A percentile compares a stretch with the other conserved stretches of the same genome.
phyloP scores from a whole-genome alignment of 768 basidiomycete genomes.

The Mycena polygramma region DNA sequence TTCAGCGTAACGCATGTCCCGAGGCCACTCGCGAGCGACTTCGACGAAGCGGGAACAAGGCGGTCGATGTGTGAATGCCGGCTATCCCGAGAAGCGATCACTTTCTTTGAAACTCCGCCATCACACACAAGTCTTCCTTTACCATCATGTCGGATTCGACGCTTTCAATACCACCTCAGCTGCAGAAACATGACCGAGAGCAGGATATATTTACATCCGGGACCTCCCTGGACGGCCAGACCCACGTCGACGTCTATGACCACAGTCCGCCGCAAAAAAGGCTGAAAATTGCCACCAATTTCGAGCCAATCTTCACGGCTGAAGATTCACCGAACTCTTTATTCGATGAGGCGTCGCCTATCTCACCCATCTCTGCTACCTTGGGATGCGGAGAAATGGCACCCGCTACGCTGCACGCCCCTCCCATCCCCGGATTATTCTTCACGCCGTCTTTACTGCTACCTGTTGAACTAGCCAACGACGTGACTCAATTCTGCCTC shows the following conservation, averaged over 20 bases:
- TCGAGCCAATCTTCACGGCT: not conserved
- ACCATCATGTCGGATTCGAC: not conserved
- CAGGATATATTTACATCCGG: not conserved
- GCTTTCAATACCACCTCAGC: not conserved
- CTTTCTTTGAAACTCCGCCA: not conserved
- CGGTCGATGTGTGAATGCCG: not conserved
- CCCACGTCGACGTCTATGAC: not conserved
- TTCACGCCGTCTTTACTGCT: constrained; percentile 67
- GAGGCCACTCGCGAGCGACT: not conserved
- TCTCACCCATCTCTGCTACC: not conserved
- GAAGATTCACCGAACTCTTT: constrained; percentile 24
- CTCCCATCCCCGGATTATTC: constrained; percentile 76
- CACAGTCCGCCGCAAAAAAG: not conserved
- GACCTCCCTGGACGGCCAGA: not conserved
- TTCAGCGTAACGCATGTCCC: constrained; percentile 30
- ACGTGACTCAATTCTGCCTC: constrained; percentile 65
- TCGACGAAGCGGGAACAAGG: not conserved
- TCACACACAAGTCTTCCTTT: not conserved
- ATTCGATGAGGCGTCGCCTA: constrained; percentile 19
- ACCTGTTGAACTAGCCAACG: constrained; percentile 63
- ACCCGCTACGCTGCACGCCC: constrained; percentile 53
- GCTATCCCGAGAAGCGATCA: not conserved
- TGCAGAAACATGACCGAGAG: not conserved
- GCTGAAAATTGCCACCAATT: constrained; percentile 12
- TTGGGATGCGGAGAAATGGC: not conserved